A percentile compares a stretch with the other conserved stretches of the same genome.
Evolutionary conservation across 2,329 filamentous ascomycete genomes (phyloP).

Genomic region (Pochonia chlamydosporia): DNA sequence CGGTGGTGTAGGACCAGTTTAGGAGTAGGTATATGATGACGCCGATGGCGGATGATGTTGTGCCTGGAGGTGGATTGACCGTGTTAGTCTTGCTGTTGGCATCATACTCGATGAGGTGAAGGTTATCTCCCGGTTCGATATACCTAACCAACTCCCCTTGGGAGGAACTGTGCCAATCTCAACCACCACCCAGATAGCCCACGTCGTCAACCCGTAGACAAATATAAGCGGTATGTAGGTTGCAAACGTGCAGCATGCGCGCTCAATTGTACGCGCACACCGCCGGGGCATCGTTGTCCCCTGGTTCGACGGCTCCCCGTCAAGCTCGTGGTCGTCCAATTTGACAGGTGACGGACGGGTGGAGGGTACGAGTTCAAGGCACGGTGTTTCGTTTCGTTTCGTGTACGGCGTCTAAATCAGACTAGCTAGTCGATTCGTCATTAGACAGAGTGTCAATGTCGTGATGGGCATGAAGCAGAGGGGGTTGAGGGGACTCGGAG

Average conservation of each 20-base stretch:
- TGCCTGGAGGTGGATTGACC: slow-evolving; percentile 34
- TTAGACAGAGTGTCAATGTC: neutral
- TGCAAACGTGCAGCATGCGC: slow-evolving; percentile 72
- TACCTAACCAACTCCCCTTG: slow-evolving; percentile 53
- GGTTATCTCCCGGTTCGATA: neutral
- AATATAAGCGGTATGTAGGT: slow-evolving; percentile 85
- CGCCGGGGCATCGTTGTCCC: slow-evolving; percentile 44
- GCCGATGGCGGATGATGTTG: slow-evolving; percentile 54
- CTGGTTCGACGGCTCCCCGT: slow-evolving; percentile 9
- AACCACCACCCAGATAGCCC: slow-evolving; percentile 85
- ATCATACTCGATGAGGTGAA: neutral
- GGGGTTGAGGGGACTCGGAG: neutral
- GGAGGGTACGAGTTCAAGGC: too few relatives aligned
- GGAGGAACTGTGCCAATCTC: slow-evolving; percentile 58
- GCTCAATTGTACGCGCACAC: slow-evolving; percentile 68
- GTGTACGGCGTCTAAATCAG: too few relatives aligned
- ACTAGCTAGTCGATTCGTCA: neutral
- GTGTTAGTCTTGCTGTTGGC: neutral
- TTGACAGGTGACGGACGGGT: neutral
- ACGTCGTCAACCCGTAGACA: slow-evolving; percentile 84
- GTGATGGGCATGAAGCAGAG: neutral
- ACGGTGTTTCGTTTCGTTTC: slow-evolving; percentile 3
- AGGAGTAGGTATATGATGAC: slow-evolving; percentile 70
- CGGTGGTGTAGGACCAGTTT: slow-evolving; percentile 84
- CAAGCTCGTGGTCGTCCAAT: slow-evolving; percentile 12